Percentiles rank a stretch among this genome's conserved stretches.
phyloP scores from a whole-genome alignment of 306 rosid species.

The Malus fusca region DNA sequence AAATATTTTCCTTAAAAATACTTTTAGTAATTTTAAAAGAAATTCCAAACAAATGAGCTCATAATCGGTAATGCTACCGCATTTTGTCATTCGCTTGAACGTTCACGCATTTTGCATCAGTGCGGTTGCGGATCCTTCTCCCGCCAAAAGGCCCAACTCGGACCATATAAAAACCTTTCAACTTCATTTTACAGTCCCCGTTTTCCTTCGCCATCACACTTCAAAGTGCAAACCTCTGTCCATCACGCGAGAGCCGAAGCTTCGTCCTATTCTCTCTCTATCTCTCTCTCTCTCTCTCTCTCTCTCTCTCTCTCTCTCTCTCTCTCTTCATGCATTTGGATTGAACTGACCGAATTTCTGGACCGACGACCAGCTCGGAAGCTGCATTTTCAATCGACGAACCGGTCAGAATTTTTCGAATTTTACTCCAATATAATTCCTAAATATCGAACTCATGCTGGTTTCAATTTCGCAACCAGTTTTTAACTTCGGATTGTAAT shows the following conservation, averaged over 20 bases:
- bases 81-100: too few relatives aligned
- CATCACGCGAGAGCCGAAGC: neutral
- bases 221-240: slow-evolving; percentile 4
- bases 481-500: neutral
- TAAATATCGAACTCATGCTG: neutral
- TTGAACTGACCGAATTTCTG: neutral
- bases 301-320: neutral
- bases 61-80: too few relatives aligned
- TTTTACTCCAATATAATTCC: neutral
- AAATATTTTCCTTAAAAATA: rapidly evolving
- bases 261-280: neutral
- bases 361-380: neutral
- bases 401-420: neutral
- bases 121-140: neutral
- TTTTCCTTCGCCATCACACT: neutral
- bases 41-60: rapidly evolving
- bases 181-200: neutral
- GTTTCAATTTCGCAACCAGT: neutral
- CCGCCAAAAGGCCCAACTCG: slow-evolving; percentile 16
- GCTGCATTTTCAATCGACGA: neutral
- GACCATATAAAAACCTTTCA: slow-evolving; percentile 3
- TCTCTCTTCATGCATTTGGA: neutral
- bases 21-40: rapidly evolving
- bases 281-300: neutral
- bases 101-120: neutral